Evolutionary conservation across 2,329 filamentous ascomycete species (phyloP).

Genomic region (Fusarium agapanthi): DNA sequence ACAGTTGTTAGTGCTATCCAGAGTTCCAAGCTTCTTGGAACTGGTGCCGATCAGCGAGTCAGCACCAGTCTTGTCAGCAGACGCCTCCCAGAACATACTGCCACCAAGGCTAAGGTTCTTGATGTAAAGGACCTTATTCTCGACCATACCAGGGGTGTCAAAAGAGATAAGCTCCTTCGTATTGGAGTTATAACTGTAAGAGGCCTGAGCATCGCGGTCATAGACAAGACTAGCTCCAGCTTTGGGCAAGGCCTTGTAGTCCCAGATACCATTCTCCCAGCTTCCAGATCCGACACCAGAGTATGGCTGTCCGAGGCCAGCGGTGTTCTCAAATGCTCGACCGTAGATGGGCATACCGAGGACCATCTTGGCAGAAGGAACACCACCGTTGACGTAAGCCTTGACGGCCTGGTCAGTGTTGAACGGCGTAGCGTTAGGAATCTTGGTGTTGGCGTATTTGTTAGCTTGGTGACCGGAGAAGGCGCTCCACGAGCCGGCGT

Average conservation of each 20-base stretch:
- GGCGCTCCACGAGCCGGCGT: slow-evolving; percentile 72
- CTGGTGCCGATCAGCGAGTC: slow-evolving; percentile 67
- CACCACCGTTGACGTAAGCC: slow-evolving; percentile 69
- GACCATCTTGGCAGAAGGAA: slow-evolving; percentile 72
- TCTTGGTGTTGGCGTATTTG: slow-evolving; percentile 63
- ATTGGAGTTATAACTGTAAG: slow-evolving; percentile 73
- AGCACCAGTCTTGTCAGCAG: slow-evolving; percentile 67
- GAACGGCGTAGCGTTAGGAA: slow-evolving; percentile 71
- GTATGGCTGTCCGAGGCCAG: slow-evolving; percentile 43
- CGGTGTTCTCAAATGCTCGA: slow-evolving; percentile 65
- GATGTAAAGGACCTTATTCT: slow-evolving; percentile 72
- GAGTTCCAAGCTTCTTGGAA: slow-evolving; percentile 49
- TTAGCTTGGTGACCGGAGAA: slow-evolving; percentile 75
- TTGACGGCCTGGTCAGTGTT: slow-evolving; percentile 70
- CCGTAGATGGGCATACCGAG: slow-evolving; percentile 85
- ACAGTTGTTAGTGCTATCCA: slow-evolving; percentile 58
- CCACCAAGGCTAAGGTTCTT: slow-evolving; percentile 71
- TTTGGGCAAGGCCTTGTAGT: slow-evolving; percentile 80
- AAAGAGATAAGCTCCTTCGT: slow-evolving; percentile 74
- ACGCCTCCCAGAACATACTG: slow-evolving; percentile 87
- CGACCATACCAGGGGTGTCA: slow-evolving; percentile 67
- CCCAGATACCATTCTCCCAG: slow-evolving; percentile 80
- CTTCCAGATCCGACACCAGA: slow-evolving; percentile 71
- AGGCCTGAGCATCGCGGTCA: slow-evolving; percentile 67
- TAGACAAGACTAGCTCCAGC: slow-evolving; percentile 64